phyloP scores from a whole-genome alignment of 176 grass and related monocot species.

The Ensete ventricosum region DNA sequence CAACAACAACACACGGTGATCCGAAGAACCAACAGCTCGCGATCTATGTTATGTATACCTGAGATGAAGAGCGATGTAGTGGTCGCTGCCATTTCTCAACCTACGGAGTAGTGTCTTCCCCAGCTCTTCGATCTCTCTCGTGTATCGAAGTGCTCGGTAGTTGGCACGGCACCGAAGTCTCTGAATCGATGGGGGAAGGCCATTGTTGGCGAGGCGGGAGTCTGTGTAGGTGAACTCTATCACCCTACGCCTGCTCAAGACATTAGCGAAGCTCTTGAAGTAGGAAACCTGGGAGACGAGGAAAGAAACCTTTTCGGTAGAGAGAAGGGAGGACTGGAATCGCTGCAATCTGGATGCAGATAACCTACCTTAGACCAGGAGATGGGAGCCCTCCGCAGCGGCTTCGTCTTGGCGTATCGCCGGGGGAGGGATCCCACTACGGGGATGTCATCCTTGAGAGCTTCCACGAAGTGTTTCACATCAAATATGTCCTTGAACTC shows the following conservation, averaged over 20 bases:
- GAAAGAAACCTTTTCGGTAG: neutral
- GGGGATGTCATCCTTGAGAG: slow-evolving; percentile 6
- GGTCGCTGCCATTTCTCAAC: slow-evolving; percentile 66
- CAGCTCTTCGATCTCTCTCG: slow-evolving; percentile 55
- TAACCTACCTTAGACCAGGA: slow-evolving; percentile 80
- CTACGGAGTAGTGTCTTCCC: slow-evolving; percentile 63
- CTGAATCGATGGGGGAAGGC: slow-evolving; percentile 73
- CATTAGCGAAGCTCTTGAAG: slow-evolving; percentile 54
- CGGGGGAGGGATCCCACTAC: slow-evolving; percentile 8
- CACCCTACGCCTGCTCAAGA: slow-evolving; percentile 67
- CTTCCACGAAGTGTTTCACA: slow-evolving; percentile 4
- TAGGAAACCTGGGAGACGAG: slow-evolving; percentile 63
- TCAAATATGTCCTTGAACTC: slow-evolving; percentile 80
- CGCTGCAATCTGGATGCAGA: neutral
- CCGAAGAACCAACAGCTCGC: no score
- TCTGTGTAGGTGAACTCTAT: slow-evolving; percentile 83
- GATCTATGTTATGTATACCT: slow-evolving; percentile 30
- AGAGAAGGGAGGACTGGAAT: neutral
- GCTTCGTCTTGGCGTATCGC: neutral
- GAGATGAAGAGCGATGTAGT: slow-evolving; percentile 94
- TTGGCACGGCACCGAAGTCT: slow-evolving; percentile 76
- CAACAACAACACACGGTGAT: no score
- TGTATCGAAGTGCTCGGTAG: slow-evolving; percentile 72
- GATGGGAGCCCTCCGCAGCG: slow-evolving; percentile 45
- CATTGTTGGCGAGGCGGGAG: slow-evolving; percentile 78